Base-by-base conservation (phyloP, 2,329 filamentous ascomycete species). In the Thelonectria olida region DNA sequence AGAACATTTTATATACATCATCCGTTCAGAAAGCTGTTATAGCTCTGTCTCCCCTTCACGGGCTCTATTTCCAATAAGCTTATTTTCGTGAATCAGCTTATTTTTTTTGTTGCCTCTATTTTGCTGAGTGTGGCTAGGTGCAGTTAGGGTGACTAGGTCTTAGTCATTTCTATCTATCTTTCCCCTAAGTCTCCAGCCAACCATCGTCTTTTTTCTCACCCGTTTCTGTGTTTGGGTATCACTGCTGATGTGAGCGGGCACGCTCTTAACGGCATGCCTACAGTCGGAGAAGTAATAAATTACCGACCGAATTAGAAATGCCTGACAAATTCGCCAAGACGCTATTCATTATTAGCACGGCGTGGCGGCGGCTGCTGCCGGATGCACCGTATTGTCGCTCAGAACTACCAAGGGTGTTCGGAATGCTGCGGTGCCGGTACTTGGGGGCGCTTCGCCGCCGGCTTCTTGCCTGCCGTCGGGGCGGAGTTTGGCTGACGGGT, bases 191-290 rank as follows among this genome's bases (percentile, higher is more conserved):
- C 20, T 19, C 20, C 20, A 39, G 20, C 31, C 31, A 51, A 39
- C 34, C 13, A 39, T 27, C 9, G 31, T n/a, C 19, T 51, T 25
- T n/a, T n/a, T n/a, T n/a, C n/a, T n/a, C n/a, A n/a, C n/a, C n/a
- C n/a, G n/a, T n/a, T n/a, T n/a, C n/a, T 38, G 28, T 28, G 13
- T 27, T 51, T 41, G 20, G 48, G 20, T 8, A 41, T 39, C 15
- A 17, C 7, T 25, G 48, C 48, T 51, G 48, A 51, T 28, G 48
- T 51, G 31, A 25, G 48, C 48, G 48, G 48, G 48, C 20, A 41
- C 25, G 34, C 13, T 20, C 13, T 41, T 19, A 15, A 20, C n/a
- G n/a, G 17, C 9, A 22, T 51, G 31, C 31, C 13, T 8, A 7
- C 23, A n/a, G 22, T 28, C 42, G 34, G 48, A 41, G n/a, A 7